These are phyloP conservation scores for Kandelia obovata DNA, from an alignment of 345 rosid species.

Conservation along the genomic window DNA sequence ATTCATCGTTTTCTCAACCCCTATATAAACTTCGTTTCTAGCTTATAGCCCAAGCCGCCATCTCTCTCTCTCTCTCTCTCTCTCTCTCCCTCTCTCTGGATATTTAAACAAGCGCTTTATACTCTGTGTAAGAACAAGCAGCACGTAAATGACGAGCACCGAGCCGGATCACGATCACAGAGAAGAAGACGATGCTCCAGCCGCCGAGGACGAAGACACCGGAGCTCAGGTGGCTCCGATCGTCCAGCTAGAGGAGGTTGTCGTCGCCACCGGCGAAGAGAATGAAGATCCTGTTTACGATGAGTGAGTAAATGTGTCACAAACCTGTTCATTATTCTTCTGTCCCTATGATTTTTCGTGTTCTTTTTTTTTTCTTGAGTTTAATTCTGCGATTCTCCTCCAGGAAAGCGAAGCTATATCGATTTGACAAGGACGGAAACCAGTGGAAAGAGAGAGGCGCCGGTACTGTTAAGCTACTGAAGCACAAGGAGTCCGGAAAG, in stretches of 20 bases:
- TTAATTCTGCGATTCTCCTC: constrained; percentile 2
- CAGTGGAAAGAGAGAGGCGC: constrained; percentile 94
- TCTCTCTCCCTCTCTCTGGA: too few species aligned
- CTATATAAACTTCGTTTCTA: too few species aligned
- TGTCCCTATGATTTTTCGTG: background rate
- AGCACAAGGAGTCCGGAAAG: constrained; percentile 65
- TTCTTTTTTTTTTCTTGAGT: constrained; percentile 6
- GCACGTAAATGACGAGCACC: constrained; percentile 47
- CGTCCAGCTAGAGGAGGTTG: constrained; percentile 74
- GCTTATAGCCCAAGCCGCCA: too few species aligned
- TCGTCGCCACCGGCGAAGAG: constrained; percentile 87
- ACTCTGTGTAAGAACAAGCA: background rate
- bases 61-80: too few species aligned
- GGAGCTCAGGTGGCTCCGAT: constrained; percentile 92
- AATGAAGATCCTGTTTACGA: constrained; percentile 75
- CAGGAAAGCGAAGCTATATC: constrained; percentile 78
- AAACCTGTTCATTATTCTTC: background rate
- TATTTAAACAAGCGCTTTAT: too few species aligned
- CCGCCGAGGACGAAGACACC: constrained; percentile 88
- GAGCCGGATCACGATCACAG: constrained; percentile 48
- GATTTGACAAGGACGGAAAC: constrained; percentile 64
- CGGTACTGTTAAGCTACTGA: constrained; percentile 74
- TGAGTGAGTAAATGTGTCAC: constrained; percentile 41
- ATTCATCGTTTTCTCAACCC: too few species aligned
- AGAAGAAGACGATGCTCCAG: constrained; percentile 63